Conservation (phyloP, 2,329 filamentous ascomycete species). For the Calonectria pseudoturangicola region DNA sequence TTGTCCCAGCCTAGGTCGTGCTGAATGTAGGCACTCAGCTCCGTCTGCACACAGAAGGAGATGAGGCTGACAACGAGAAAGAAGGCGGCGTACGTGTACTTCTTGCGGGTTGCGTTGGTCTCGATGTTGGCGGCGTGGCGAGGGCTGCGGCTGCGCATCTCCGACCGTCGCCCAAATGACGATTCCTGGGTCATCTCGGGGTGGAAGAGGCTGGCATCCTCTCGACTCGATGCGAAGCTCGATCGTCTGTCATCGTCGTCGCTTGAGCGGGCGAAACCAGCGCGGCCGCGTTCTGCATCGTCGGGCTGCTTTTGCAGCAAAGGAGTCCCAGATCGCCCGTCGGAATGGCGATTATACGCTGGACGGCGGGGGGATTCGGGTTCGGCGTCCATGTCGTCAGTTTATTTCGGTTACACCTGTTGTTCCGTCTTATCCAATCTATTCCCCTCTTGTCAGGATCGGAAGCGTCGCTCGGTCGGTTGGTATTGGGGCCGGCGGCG, state of each 20-base stretch:
- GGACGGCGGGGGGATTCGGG: conserved; percentile 61
- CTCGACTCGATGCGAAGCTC: conserved; percentile 50
- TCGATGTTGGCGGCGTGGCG: conserved; percentile 63
- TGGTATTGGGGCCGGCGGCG: conserved; percentile 48
- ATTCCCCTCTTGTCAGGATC: conserved; percentile 57
- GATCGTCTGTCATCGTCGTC: conserved; percentile 43
- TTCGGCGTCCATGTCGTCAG: conserved; percentile 64
- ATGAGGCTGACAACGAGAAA: conserved; percentile 90
- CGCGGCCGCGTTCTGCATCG: conserved; percentile 56
- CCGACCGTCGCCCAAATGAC: conserved; percentile 70
- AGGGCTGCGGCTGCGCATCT: conserved; percentile 87
- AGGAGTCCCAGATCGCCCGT: conserved; percentile 67
- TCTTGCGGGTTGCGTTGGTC: conserved; percentile 76
- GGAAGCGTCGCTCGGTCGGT: conserved; percentile 53
- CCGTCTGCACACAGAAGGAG: conserved; percentile 94
- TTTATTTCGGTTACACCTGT: conserved; percentile 52
- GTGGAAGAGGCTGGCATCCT: conserved; percentile 51
- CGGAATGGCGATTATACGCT: conserved; percentile 66
- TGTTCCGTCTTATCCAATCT: conserved; percentile 48
- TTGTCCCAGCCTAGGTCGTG: conserved; percentile 95
- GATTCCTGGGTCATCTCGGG: conserved; percentile 53
- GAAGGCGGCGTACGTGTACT: conserved; percentile 90
- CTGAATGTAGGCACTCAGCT: conserved; percentile 96
- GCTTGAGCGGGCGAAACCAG: conserved; percentile 41
- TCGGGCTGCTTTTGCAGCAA: conserved; percentile 61